phyloP scores from a whole-genome alignment of 2,329 filamentous ascomycete species.

The Fusarium haematococcum region DNA sequence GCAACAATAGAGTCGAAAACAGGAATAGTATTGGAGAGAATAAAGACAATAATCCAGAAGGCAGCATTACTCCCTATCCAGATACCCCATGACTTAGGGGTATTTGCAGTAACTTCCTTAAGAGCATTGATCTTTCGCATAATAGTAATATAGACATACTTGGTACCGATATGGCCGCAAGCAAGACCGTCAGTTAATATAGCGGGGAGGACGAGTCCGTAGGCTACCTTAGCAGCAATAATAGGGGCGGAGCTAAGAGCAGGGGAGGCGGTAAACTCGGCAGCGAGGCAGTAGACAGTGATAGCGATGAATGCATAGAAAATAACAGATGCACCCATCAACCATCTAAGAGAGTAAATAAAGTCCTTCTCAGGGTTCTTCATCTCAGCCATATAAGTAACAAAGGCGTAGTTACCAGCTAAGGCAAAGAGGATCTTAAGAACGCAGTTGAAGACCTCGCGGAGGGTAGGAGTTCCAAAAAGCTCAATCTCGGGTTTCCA shows the following conservation, averaged over 20 bases:
- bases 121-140: slow-evolving; percentile 34
- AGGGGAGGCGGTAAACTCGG: slow-evolving; percentile 31
- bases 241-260: slow-evolving; percentile 35
- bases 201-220: slow-evolving; percentile 34
- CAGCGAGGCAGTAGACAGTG: slow-evolving; percentile 34
- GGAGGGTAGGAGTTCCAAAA: slow-evolving; percentile 21
- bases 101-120: slow-evolving; percentile 31
- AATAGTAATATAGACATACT: slow-evolving; percentile 33
- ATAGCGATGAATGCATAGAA: slow-evolving; percentile 33
- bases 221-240: slow-evolving; percentile 34
- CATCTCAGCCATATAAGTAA: slow-evolving; percentile 42
- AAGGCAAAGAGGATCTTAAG: slow-evolving; percentile 37
- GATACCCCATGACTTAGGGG: slow-evolving; percentile 33
- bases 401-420: slow-evolving; percentile 38
- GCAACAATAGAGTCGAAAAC: slow-evolving; percentile 40
- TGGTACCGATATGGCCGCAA: slow-evolving; percentile 36
- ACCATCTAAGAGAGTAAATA: slow-evolving; percentile 18
- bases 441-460: slow-evolving; percentile 21
- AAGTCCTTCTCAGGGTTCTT: slow-evolving; percentile 35
- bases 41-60: slow-evolving; percentile 39
- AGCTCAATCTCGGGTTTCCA: slow-evolving; percentile 28
- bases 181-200: slow-evolving; percentile 33
- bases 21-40: slow-evolving; percentile 39
- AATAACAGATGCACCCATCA: slow-evolving; percentile 21
- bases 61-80: slow-evolving; percentile 30